Percentiles rank a stretch among this genome's conserved stretches.
Evolutionary conservation across 305 asterid genomes (phyloP).

Genomic region (Fraxinus baroniana): DNA sequence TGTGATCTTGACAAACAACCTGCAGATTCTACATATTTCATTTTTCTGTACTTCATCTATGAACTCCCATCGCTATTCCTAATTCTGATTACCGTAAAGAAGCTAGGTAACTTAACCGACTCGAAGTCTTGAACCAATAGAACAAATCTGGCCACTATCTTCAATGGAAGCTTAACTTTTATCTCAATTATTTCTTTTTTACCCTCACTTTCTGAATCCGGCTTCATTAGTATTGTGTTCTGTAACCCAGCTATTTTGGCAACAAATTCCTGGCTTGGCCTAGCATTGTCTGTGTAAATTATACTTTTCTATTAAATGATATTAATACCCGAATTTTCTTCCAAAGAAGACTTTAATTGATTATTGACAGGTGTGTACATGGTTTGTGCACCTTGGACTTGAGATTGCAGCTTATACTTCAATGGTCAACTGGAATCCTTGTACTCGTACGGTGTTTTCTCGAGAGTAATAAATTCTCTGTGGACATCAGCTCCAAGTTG

Average conservation of each 20-base stretch:
- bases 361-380: slow-evolving; percentile 32
- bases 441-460: slow-evolving; percentile 82
- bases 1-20: background rate
- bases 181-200: background rate
- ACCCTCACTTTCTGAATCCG: background rate
- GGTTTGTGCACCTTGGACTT: slow-evolving; percentile 53
- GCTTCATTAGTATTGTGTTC: background rate
- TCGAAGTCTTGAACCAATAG: background rate
- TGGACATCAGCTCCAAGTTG: slow-evolving; percentile 73
- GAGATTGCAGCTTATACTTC: slow-evolving; percentile 97
- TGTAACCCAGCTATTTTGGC: background rate
- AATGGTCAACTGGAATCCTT: slow-evolving; percentile 93
- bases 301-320: background rate
- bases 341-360: slow-evolving; percentile 12
- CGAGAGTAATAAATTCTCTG: slow-evolving; percentile 62
- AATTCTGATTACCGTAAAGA: background rate
- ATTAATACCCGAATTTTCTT: background rate
- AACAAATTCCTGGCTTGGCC: background rate
- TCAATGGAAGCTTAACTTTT: background rate
- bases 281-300: background rate
- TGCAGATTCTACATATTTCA: background rate
- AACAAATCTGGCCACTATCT: background rate
- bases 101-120: background rate
- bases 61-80: background rate
- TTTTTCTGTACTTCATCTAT: background rate